Base-by-base conservation (phyloP, 805 yeast species). In the Candida schatavii region DNA sequence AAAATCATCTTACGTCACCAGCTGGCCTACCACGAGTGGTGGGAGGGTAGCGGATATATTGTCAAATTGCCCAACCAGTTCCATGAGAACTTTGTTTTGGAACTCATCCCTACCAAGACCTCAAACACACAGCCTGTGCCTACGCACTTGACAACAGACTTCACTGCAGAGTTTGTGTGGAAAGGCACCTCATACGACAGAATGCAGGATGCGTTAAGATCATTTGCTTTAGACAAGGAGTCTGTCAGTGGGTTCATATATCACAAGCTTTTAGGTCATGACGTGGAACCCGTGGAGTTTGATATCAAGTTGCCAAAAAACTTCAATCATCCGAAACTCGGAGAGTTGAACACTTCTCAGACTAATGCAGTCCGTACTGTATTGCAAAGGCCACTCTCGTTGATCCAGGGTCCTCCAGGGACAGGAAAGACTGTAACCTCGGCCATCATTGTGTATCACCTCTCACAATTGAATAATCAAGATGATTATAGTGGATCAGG, bases 401-500 rank as follows among this genome's bases (percentile, higher is more conserved):
- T 88, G 49, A 88, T 88, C 47, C 97, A 90, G 61, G 97, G 97
- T 14, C 97, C 97, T 7, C 66, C 66, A 21, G 75, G 75, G 15
- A 90, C 97, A 0, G 97, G 97, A 59, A 90, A 90, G 57, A 90
- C 97, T 0, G 95, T 88, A 13, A 89, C 96, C 0, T 88, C 96
- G 0, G 91, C 96, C 2, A 83, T 95, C 0, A 86, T 90, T 44
- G 78, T 89, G 23, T 83, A 86, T 51, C 96, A 88, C 54, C 66
- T 88, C 41, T 72, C 81, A 2, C 77, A 79, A 44, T 55, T 81
- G 46, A 78, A 77, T 51, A 37, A 37, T 17, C 27, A 23, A 7
- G 27, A 23, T 7, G 27, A 23, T 23, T n/a, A n/a, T n/a, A n/a
- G 17, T 23, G 23, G 15, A 15, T 11, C 20, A 18, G 32, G 32